Evolutionary conservation across 2,329 filamentous ascomycete species (phyloP).

Genomic region (Teratosphaeriaceae sp.): DNA sequence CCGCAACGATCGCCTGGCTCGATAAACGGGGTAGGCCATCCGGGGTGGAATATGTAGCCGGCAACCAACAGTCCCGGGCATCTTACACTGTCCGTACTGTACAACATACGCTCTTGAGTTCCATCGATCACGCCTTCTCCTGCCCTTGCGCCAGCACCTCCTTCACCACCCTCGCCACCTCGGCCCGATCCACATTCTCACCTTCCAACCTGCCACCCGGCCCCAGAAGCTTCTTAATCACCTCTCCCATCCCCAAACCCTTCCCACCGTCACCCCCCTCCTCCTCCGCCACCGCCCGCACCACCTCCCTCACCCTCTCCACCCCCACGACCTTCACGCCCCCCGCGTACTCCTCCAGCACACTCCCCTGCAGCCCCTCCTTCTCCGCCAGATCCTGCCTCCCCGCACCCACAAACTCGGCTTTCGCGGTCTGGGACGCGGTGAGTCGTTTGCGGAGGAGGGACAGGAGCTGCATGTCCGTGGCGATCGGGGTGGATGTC

Average conservation of each 20-base stretch:
- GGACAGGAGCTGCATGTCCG: slow-evolving; percentile 61
- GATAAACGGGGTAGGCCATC: no score
- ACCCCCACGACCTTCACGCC: slow-evolving; percentile 52
- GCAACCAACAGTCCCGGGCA: no score
- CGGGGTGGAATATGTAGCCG: no score
- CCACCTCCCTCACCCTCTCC: slow-evolving; percentile 51
- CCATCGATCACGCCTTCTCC: not conserved
- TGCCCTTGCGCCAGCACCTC: slow-evolving; percentile 22
- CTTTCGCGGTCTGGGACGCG: slow-evolving; percentile 51
- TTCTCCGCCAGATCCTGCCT: slow-evolving; percentile 64
- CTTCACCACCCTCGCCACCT: slow-evolving; percentile 57
- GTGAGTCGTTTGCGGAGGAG: slow-evolving; percentile 60
- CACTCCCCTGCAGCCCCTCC: slow-evolving; percentile 58
- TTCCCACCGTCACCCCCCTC: slow-evolving; percentile 43
- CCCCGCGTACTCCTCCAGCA: slow-evolving; percentile 60
- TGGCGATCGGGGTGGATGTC: slow-evolving; percentile 60
- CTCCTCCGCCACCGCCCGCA: slow-evolving; percentile 47
- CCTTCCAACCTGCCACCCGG: slow-evolving; percentile 51
- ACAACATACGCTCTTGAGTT: no score
- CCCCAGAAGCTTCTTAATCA: slow-evolving; percentile 55
- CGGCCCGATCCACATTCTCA: slow-evolving; percentile 57
- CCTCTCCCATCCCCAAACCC: slow-evolving; percentile 48
- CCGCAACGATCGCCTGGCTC: no score
- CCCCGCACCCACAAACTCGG: slow-evolving; percentile 58
- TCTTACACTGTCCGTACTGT: no score